Conservation (phyloP, 495 filamentous ascomycete genomes). For the Aspergillus incahuasiensis region DNA sequence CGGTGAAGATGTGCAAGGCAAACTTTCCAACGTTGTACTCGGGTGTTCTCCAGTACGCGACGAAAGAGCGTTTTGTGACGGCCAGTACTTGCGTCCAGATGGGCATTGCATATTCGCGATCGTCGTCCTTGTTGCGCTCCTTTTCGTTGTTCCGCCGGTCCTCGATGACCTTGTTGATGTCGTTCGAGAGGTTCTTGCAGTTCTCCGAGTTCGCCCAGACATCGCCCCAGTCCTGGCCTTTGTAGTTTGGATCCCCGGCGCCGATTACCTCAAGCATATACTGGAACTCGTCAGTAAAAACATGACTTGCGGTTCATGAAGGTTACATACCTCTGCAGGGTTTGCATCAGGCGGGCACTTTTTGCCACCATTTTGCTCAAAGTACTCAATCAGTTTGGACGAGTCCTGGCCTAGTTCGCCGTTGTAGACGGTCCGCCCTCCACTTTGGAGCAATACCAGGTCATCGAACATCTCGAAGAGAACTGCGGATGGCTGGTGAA, state of each 20-base stretch:
- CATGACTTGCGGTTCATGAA: not conserved
- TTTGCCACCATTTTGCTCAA: constrained; percentile 58
- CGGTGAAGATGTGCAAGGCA: constrained; percentile 58
- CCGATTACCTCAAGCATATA: constrained; percentile 68
- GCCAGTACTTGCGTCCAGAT: constrained; percentile 46
- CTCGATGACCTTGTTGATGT: constrained; percentile 44
- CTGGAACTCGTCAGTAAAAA: constrained; percentile 14
- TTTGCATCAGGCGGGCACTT: constrained; percentile 53
- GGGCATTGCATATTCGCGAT: constrained; percentile 58
- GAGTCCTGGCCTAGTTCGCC: constrained; percentile 56
- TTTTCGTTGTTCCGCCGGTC: constrained; percentile 28
- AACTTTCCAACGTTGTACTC: constrained; percentile 58
- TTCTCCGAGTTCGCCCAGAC: constrained; percentile 52
- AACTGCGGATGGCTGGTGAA: constrained; percentile 74
- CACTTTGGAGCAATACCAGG: constrained; percentile 62
- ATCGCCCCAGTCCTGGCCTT: constrained; percentile 58
- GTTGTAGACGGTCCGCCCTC: constrained; percentile 69
- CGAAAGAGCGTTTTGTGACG: constrained; percentile 49
- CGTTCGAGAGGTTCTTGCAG: constrained; percentile 34
- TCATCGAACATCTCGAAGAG: constrained; percentile 74
- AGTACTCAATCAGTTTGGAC: constrained; percentile 54
- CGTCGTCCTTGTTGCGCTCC: constrained; percentile 32
- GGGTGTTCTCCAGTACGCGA: constrained; percentile 57
- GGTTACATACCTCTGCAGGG: constrained; percentile 51
- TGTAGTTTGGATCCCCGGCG: constrained; percentile 58